Percentiles rank a stretch among this genome's conserved stretches.
These are phyloP conservation scores for Ophiocordyceps sinensis DNA, from an alignment of 2,329 filamentous ascomycete species.

Conservation along the genomic window DNA sequence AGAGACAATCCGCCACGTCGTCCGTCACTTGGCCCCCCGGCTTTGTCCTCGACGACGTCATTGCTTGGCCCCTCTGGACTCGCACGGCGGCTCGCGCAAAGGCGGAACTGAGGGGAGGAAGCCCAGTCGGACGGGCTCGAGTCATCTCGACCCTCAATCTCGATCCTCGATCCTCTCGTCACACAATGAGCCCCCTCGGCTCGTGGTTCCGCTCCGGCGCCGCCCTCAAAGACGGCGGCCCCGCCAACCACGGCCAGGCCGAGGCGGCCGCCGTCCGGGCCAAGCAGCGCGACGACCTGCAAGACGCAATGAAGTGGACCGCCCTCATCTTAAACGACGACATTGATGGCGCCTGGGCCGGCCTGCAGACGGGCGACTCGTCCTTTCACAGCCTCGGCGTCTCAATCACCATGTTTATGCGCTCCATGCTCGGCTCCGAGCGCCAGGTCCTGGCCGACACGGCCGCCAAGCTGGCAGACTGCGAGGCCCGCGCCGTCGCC, in stretches of 20 bases:
- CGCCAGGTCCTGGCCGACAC: constrained; percentile 83
- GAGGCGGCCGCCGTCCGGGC: constrained; percentile 6
- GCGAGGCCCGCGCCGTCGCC: constrained; percentile 61
- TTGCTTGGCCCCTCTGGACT: too few species aligned
- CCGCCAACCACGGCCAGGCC: constrained; percentile 11
- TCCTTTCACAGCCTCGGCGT: constrained; percentile 80
- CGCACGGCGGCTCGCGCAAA: too few species aligned
- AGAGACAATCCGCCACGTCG: too few species aligned
- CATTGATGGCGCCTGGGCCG: constrained; percentile 66
- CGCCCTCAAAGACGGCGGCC: constrained; percentile 11
- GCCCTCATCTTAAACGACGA: constrained; percentile 78
- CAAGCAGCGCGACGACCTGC: constrained; percentile 38
- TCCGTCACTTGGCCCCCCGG: too few species aligned
- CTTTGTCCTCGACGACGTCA: too few species aligned
- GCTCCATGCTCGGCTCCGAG: constrained; percentile 79
- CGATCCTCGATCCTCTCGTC: too few species aligned
- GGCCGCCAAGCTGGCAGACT: constrained; percentile 52
- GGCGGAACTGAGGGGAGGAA: too few species aligned
- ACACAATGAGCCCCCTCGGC: background rate
- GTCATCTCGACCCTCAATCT: background rate
- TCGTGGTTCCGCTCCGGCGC: constrained; percentile 1
- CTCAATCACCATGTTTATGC: constrained; percentile 71
- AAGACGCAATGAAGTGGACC: constrained; percentile 48
- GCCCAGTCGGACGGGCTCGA: too few species aligned
- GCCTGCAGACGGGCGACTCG: constrained; percentile 57